phyloP scores from a whole-genome alignment of 1,139 yeast genomes.

The Kluyveromyces sp. region DNA sequence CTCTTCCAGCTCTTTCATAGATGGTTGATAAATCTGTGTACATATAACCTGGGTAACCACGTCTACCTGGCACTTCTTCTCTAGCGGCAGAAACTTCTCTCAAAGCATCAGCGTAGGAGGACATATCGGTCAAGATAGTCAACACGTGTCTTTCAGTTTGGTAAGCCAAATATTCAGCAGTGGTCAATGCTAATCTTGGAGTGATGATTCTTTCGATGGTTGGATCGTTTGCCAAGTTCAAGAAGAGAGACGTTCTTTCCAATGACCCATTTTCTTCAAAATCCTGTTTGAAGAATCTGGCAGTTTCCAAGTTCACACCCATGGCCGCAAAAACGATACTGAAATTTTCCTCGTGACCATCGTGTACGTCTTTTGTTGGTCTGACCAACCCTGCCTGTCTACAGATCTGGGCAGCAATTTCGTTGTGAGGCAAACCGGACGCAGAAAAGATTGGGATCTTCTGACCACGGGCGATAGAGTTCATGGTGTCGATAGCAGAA shows the following conservation, averaged over 20 bases:
- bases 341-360: slow-evolving; percentile 98
- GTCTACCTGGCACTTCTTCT: slow-evolving; percentile 99
- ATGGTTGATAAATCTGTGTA: slow-evolving; percentile 98
- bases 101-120: slow-evolving; percentile 97
- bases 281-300: slow-evolving; percentile 95
- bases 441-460: slow-evolving; percentile 98
- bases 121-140: slow-evolving; percentile 97
- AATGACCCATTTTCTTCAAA: slow-evolving; percentile 98
- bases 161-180: slow-evolving; percentile 97
- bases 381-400: slow-evolving; percentile 99
- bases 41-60: slow-evolving; percentile 99
- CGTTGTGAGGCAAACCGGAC: slow-evolving; percentile 98
- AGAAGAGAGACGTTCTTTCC: slow-evolving; percentile 93
- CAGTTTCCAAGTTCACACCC: slow-evolving; percentile 92
- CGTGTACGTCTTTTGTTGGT: slow-evolving; percentile 98
- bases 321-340: slow-evolving; percentile 98
- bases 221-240: slow-evolving; percentile 97
- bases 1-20: slow-evolving; percentile 99
- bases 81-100: slow-evolving; percentile 99
- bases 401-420: slow-evolving; percentile 98
- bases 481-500: slow-evolving; percentile 98
- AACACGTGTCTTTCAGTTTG: slow-evolving; percentile 99
- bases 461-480: slow-evolving; percentile 99
- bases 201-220: slow-evolving; percentile 98
- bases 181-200: slow-evolving; percentile 98